Evolutionary conservation across 768 basidiomycete species (phyloP).

Genomic region (Lyophyllum shimeji): DNA sequence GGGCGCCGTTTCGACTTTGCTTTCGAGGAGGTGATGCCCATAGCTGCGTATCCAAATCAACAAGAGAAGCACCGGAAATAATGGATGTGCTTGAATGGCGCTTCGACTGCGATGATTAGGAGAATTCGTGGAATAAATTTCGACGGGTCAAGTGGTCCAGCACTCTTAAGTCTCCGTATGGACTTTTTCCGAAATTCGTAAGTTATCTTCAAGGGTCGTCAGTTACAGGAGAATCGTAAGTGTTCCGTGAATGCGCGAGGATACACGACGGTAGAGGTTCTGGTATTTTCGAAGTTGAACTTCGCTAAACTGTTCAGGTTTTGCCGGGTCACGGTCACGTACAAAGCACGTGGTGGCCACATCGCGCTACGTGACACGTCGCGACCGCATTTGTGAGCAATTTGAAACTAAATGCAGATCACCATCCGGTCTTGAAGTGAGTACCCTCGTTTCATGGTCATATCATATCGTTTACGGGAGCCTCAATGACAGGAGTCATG

Average conservation of each 20-base stretch:
- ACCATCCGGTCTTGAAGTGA: no score
- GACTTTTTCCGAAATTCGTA: not conserved
- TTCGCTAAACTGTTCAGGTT: not conserved
- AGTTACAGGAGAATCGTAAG: constrained; percentile 2
- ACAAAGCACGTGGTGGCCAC: constrained; percentile 1
- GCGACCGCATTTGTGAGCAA: not conserved
- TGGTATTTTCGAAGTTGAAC: not conserved
- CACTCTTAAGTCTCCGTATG: no score
- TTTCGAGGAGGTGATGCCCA: constrained; percentile 11
- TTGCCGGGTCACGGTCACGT: constrained; percentile 10
- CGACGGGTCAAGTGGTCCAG: not conserved
- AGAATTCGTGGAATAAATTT: no score
- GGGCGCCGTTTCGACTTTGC: constrained; percentile 1
- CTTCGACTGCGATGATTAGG: not conserved
- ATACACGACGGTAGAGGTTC: not conserved
- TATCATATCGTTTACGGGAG: no score
- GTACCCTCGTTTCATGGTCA: no score
- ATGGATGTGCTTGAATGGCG: not conserved
- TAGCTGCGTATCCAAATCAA: not conserved
- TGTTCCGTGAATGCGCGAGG: not conserved
- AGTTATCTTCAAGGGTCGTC: not conserved
- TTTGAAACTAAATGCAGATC: no score
- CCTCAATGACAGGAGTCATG: not conserved
- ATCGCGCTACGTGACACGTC: not conserved
- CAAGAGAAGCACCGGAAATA: not conserved